These are phyloP conservation scores for Diaporthe helianthi DNA, from an alignment of 2,329 filamentous ascomycete species.

Conservation along the genomic window DNA sequence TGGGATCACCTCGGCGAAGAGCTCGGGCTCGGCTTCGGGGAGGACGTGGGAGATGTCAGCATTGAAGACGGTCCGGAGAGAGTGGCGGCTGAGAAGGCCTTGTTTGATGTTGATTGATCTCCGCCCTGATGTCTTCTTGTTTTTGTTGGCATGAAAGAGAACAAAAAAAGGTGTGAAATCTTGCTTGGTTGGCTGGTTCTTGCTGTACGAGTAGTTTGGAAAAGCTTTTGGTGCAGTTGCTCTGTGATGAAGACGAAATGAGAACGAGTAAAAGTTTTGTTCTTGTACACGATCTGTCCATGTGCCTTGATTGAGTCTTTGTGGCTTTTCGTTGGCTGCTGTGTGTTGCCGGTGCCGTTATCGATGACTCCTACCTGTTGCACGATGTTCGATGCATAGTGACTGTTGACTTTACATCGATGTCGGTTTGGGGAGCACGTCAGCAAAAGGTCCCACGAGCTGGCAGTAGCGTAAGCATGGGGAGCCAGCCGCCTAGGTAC, in stretches of 20 bases:
- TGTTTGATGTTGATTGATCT: background rate
- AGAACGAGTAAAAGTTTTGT: background rate
- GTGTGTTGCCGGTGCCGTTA: too few species aligned
- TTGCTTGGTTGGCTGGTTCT: background rate
- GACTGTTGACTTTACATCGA: too few species aligned
- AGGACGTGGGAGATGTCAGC: background rate
- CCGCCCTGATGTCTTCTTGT: background rate
- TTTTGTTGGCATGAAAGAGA: background rate
- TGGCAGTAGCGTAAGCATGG: too few species aligned
- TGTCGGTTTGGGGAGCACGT: too few species aligned
- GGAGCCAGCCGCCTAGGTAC: too few species aligned
- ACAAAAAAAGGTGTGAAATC: constrained; percentile 10
- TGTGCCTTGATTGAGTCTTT: too few species aligned
- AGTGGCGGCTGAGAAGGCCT: background rate
- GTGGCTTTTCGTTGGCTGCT: too few species aligned
- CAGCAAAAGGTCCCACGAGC: too few species aligned
- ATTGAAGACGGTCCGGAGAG: background rate
- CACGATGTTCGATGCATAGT: too few species aligned
- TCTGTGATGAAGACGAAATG: background rate
- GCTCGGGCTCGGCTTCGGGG: background rate
- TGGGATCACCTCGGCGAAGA: background rate
- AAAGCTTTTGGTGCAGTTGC: background rate
- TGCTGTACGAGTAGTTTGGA: constrained; percentile 1
- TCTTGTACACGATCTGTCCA: background rate
- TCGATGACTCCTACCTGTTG: too few species aligned